Base-by-base conservation (phyloP, 768 basidiomycete species). In the Boletus sp. region DNA sequence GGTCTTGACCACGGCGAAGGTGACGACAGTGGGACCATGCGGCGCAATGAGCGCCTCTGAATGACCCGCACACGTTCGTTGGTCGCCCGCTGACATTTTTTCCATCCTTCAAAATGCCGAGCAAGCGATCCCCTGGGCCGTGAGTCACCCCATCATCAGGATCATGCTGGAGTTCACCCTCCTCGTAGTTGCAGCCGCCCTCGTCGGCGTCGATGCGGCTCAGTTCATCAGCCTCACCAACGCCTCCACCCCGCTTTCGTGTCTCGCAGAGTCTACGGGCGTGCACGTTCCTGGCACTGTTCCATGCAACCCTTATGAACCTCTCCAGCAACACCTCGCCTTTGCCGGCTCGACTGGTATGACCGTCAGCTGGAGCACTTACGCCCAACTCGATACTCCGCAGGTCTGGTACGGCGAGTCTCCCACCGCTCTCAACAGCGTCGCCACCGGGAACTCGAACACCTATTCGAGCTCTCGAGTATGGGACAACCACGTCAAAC, bases 261-360 rank as follows among this genome's bases (percentile, higher is more conserved):
- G 66, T 49, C 50, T 68, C 15, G 54, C 62, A 47, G 66, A 67
- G 57, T 67, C 66, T 1, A 69, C 60, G 0, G 66, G 67, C 15
- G 66, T 66, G 19, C 66, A 67, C 17, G 57, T 67, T 17, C 67
- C 67, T 35, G 66, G 66, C 1, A 53, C 62, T 2, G 55, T 67
- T 33, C 66, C 66, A 1, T 67, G 66, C 50, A 67, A 67, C 45
- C 66, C 67, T 2, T 52, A 60, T 17, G 67, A 67, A 27, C 66
- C 66, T 33, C 63, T 67, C 14, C 59, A 67, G n/a, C 62, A 67
- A 9, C 64, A 27, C 30, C 54, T 67, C 5, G 66, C 66, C 9
- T 67, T 53, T 55, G 66, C 64, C 17, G 60, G 66, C 5, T 4
- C 64, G 5, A 55, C 58, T 4, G 67, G 66, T 27, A 68, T 67